Evolutionary conservation across 2,329 filamentous ascomycete genomes (phyloP), one percentile per base, ranked within the genome.

Genomic region (Talaromyces pinophilus): DNA sequence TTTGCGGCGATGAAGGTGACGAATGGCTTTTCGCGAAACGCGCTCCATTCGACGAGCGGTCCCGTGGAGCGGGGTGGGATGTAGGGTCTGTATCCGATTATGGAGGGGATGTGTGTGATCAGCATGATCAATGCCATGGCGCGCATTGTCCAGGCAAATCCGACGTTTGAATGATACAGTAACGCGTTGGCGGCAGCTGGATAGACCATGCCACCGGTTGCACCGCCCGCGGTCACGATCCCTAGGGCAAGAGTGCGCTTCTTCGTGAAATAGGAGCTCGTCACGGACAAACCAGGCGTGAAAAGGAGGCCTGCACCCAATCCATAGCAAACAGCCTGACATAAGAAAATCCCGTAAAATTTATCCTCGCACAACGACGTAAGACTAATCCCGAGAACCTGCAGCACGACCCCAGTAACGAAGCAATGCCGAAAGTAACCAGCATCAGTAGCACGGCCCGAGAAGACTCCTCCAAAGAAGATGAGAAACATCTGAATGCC

Each of bases 281-380:
- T 69, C 1, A 83, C 54, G 0, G 78, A 71, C 5, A 83, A 17
- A 0, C 72, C 68, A 0, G 81, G 81, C n/a, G 75, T 77, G 55
- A 82, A 83, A 2, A 80, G 48, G 10, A 77, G 73, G 0, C 82
- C 82, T 76, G 76, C 0, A 78, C 82, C 5, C 83, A 59, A 0
- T 81, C 83, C 48, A 75, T 73, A 44, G 72, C 78, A 65, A 2
- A 84, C 64, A 0, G 78, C 82, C 64, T 84, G 82, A 0, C 80
- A 71, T 2, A 86, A 77, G 33, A 85, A 77, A 0, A 85, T 74
- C 69, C 84, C 82, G 77, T 80, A 84, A 70, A 84, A 84, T 19
- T 71, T 68, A 17, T 44, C 2, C 0, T 72, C 79, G 7, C 77
- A 72, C 0, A 82, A 72, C 48, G 81, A 82, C 6, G 82, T 81